Evolutionary conservation across 2,329 filamentous ascomycete species (phyloP).

Genomic region (Zymoseptoria ardabiliae): DNA sequence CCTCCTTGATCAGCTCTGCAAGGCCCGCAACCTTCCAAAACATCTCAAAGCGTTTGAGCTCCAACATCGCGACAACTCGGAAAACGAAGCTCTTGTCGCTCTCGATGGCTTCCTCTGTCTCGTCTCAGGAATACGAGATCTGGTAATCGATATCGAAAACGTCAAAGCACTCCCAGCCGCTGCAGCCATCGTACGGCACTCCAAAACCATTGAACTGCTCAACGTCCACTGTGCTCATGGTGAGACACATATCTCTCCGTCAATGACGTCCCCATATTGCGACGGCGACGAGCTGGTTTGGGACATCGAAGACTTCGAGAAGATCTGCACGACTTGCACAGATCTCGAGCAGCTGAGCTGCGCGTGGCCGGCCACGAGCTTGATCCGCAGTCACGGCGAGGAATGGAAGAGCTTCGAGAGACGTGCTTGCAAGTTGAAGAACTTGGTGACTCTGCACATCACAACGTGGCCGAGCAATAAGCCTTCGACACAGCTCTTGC

Average conservation of each 20-base stretch:
- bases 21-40: conserved; percentile 37
- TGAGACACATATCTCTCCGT: conserved; percentile 4
- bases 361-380: conserved; percentile 40
- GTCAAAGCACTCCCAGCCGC: conserved; percentile 36
- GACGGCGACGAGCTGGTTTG: conserved; percentile 41
- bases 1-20: conserved; percentile 41
- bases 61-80: conserved; percentile 42
- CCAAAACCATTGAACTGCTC: conserved; percentile 38
- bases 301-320: conserved; percentile 36
- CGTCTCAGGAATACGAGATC: conserved; percentile 37
- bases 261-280: conserved; percentile 3
- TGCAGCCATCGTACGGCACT: conserved; percentile 39
- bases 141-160: conserved; percentile 39
- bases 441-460: conserved; percentile 42
- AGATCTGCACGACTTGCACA: conserved; percentile 40
- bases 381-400: conserved; percentile 35
- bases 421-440: conserved; percentile 22
- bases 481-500: conserved; percentile 33
- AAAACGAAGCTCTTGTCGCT: conserved; percentile 40
- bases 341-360: conserved; percentile 40
- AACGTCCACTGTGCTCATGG: conserved; percentile 36
- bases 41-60: conserved; percentile 40
- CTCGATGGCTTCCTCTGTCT: conserved; percentile 43
- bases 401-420: conserved; percentile 39
- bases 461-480: conserved; percentile 43